Percentiles rank a stretch among this genome's conserved stretches.
These are phyloP conservation scores for Hymenoscyphus scutula DNA, from an alignment of 2,329 filamentous ascomycete species.

Conservation along the genomic window DNA sequence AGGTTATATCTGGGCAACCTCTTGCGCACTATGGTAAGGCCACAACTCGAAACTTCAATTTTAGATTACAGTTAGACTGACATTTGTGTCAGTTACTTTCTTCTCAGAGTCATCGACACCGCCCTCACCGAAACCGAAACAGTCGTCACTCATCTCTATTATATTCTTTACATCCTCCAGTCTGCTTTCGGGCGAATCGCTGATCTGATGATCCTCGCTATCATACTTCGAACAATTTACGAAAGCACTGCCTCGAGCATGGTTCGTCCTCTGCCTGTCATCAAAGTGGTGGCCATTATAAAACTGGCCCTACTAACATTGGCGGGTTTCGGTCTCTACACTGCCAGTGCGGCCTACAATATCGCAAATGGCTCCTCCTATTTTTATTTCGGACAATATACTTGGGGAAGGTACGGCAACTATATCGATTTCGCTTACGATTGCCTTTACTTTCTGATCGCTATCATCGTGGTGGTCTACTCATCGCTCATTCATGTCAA, in stretches of 20 bases:
- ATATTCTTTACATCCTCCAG: slow-evolving; percentile 5
- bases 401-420: background rate
- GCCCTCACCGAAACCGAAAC: background rate
- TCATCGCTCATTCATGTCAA: background rate
- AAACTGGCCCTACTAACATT: background rate
- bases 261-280: background rate
- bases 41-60: background rate
- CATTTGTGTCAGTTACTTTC: background rate
- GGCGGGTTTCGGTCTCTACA: background rate
- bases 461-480: slow-evolving; percentile 5
- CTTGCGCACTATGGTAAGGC: slow-evolving; percentile 3
- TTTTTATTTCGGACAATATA: too few relatives aligned
- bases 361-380: background rate
- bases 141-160: slow-evolving; percentile 5
- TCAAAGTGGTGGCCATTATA: background rate
- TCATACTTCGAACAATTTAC: slow-evolving; percentile 7
- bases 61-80: too few relatives aligned
- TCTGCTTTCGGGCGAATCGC: background rate
- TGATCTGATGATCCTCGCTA: slow-evolving; percentile 5
- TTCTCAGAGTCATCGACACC: background rate
- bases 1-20: slow-evolving; percentile 1
- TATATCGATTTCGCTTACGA: slow-evolving; percentile 5
- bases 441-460: background rate
- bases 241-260: slow-evolving; percentile 1
- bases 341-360: background rate